Conservation (phyloP, 768 basidiomycete genomes). For the Termitomyces sp. region DNA sequence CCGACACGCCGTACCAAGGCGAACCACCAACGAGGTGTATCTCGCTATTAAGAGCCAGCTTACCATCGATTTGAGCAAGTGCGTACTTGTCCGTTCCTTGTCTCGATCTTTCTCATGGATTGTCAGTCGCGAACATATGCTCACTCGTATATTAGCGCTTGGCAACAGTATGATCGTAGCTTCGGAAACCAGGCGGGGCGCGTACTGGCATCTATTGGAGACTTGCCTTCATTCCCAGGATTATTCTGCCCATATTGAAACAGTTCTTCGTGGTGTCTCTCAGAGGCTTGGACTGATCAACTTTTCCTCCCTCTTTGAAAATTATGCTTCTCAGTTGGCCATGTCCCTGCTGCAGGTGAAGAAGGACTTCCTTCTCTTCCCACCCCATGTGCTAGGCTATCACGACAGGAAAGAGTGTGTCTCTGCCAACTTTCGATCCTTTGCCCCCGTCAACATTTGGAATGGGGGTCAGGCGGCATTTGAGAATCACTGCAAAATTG, state of each 20-base stretch:
- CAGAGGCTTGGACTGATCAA: conserved; percentile 58
- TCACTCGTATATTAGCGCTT: conserved; percentile 65
- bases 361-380: conserved; percentile 55
- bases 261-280: conserved; percentile 58
- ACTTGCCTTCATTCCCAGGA: conserved; percentile 38
- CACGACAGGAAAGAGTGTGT: conserved; percentile 60
- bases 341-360: conserved; percentile 50
- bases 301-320: conserved; percentile 63
- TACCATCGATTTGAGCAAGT: conserved; percentile 44
- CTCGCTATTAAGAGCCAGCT: conserved; percentile 38
- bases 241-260: conserved; percentile 38
- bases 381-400: conserved; percentile 75
- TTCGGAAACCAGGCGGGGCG: conserved; percentile 68
- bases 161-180: conserved; percentile 79
- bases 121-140: conserved; percentile 65
- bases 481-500: conserved; percentile 54
- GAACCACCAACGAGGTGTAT: conserved; percentile 37
- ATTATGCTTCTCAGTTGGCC: conserved; percentile 75
- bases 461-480: conserved; percentile 41
- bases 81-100: conserved; percentile 18
- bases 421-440: conserved; percentile 56
- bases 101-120: conserved; percentile 1
- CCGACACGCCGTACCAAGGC: conserved; percentile 19
- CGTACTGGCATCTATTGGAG: conserved; percentile 89
- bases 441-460: conserved; percentile 64